These are phyloP conservation scores for Leccinum rimulosum DNA, from an alignment of 768 basidiomycete species.

Conservation along the genomic window DNA sequence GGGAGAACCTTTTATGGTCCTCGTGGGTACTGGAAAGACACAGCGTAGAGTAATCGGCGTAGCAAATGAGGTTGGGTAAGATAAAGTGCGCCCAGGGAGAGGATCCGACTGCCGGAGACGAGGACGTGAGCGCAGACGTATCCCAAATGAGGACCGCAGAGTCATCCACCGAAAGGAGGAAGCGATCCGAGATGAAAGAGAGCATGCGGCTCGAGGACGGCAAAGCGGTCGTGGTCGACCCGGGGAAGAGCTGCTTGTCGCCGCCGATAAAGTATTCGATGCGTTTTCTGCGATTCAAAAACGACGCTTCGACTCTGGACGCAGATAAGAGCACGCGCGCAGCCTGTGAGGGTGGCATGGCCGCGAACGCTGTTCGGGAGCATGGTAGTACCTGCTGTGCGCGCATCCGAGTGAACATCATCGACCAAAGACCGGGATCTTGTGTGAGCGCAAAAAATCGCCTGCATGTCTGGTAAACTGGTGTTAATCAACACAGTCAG, in stretches of 20 bases:
- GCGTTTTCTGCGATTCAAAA: constrained; percentile 13
- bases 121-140: not conserved
- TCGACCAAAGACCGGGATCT: constrained; percentile 19
- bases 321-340: constrained; percentile 17
- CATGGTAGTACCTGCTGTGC: constrained; percentile 15
- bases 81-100: constrained; percentile 13
- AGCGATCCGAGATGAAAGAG: constrained; percentile 19
- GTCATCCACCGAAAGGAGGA: constrained; percentile 19
- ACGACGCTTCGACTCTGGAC: constrained; percentile 13
- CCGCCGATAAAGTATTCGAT: not conserved
- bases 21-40: constrained; percentile 1
- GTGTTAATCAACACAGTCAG: not conserved
- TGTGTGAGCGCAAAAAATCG: constrained; percentile 16
- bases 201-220: constrained; percentile 10
- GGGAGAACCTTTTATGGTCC: constrained; percentile 13
- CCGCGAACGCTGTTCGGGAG: constrained; percentile 10
- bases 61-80: constrained; percentile 5
- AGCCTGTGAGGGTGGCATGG: constrained; percentile 9
- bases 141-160: constrained; percentile 18
- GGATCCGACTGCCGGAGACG: not conserved
- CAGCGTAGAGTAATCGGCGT: constrained; percentile 10
- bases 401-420: constrained; percentile 12
- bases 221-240: not conserved
- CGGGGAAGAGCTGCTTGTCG: not conserved
- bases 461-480: constrained; percentile 24